These are phyloP conservation scores for Aureobasidium sp. DNA, from an alignment of 2,329 filamentous ascomycete genomes.

Conservation along the genomic window DNA sequence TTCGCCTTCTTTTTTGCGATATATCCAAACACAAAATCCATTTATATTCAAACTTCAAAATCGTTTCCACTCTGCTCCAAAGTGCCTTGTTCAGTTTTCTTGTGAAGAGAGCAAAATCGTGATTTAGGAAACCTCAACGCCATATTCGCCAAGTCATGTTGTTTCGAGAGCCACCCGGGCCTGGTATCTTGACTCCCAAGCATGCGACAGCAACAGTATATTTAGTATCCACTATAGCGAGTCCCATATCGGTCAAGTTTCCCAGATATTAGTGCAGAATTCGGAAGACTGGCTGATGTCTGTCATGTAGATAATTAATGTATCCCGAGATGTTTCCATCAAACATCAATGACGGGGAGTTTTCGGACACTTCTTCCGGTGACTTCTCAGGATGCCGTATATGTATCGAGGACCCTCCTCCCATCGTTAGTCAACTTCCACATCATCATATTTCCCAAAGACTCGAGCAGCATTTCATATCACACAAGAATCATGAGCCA, in stretches of 20 bases:
- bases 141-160: background rate
- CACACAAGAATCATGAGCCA: constrained; percentile 18
- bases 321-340: background rate
- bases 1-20: background rate
- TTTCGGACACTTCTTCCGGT: background rate
- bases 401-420: background rate
- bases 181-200: no score
- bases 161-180: background rate
- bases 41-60: background rate
- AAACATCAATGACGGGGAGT: background rate
- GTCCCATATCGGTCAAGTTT: no score
- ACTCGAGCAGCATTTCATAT: background rate
- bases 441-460: background rate
- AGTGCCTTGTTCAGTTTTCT: background rate
- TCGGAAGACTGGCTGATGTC: no score
- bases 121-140: no score
- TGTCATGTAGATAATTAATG: no score
- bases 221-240: no score
- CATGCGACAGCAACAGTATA: no score
- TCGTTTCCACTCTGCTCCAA: background rate
- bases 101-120: background rate
- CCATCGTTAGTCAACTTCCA: no score
- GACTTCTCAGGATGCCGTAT: background rate
- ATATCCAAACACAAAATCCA: constrained; percentile 5
- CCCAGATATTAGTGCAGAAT: no score